A percentile compares a stretch with the other conserved stretches of the same genome.
phyloP scores from a whole-genome alignment of 129 eudicot genomes.

The Centrapalus pauciflorus region DNA sequence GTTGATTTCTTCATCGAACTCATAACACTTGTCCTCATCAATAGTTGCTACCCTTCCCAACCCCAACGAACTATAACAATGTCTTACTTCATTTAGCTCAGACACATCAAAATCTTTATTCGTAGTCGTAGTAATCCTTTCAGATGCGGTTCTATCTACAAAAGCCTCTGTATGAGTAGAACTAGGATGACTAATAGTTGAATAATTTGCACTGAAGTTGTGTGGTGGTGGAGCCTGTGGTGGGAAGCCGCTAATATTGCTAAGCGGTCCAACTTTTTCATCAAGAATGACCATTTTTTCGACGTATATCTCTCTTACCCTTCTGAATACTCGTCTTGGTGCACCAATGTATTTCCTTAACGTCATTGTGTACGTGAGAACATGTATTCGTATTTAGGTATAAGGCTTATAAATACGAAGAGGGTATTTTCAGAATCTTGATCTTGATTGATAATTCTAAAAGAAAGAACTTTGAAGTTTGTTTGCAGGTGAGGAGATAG shows the following conservation, averaged over 20 bases:
- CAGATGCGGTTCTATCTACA: conserved; percentile 28
- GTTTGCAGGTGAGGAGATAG: background rate
- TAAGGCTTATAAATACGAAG: background rate
- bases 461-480: conserved; percentile 1
- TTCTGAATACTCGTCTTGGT: conserved; percentile 36
- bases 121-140: conserved; percentile 2
- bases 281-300: conserved; percentile 43
- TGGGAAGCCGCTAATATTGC: conserved; percentile 13
- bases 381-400: background rate
- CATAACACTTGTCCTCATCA: conserved; percentile 47
- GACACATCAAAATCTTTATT: conserved; percentile 22
- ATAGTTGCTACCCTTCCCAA: conserved; percentile 53
- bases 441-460: conserved; percentile 2
- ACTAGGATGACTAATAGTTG: conserved; percentile 5
- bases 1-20: conserved; percentile 40
- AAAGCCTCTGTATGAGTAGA: background rate
- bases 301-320: conserved; percentile 42
- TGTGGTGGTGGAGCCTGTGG: conserved; percentile 30
- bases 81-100: conserved; percentile 8
- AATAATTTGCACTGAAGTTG: conserved; percentile 21
- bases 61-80: conserved; percentile 44
- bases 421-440: background rate
- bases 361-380: background rate
- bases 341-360: conserved; percentile 16
- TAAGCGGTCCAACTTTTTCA: conserved; percentile 26